These are phyloP conservation scores for Inga leiocalycina DNA, from an alignment of 306 rosid species.

Conservation along the genomic window DNA sequence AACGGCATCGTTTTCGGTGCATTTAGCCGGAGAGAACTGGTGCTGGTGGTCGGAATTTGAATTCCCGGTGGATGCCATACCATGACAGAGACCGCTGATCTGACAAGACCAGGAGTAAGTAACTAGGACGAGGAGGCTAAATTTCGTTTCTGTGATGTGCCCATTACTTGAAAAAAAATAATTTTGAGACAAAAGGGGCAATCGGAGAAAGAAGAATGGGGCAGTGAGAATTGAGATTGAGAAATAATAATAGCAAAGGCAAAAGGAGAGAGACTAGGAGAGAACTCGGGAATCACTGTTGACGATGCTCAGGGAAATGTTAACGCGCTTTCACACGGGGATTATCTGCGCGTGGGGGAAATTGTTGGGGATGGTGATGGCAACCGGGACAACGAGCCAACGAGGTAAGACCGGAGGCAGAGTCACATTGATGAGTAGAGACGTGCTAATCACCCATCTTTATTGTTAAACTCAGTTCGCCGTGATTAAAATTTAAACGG, in stretches of 20 bases:
- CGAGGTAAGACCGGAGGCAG: conserved; percentile 22
- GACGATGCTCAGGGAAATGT: conserved; percentile 10
- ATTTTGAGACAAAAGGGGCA: background rate
- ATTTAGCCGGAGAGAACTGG: conserved; percentile 38
- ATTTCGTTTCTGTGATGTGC: conserved; percentile 9
- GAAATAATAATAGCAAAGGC: conserved; percentile 13
- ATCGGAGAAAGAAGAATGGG: background rate
- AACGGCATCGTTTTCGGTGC: conserved; percentile 33
- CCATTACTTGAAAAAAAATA: conserved; percentile 20
- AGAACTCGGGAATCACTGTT: conserved; percentile 8
- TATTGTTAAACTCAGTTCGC: too few relatives aligned
- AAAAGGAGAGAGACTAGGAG: conserved; percentile 5
- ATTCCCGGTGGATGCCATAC: conserved; percentile 59
- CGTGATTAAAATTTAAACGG: too few relatives aligned
- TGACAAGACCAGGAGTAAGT: background rate
- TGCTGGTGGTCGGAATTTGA: conserved; percentile 48
- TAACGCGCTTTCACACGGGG: conserved; percentile 38
- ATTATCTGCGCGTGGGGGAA: conserved; percentile 42
- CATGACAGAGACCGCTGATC: conserved; percentile 48
- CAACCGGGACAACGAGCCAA: conserved; percentile 27
- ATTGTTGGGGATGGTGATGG: conserved; percentile 24
- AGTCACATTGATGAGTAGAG: background rate
- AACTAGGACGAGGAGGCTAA: background rate
- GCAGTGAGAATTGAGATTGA: conserved; percentile 14
- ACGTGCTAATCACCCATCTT: too few relatives aligned